phyloP scores from a whole-genome alignment of 164 flowering plant genomes.

The Liquidambar formosana region DNA sequence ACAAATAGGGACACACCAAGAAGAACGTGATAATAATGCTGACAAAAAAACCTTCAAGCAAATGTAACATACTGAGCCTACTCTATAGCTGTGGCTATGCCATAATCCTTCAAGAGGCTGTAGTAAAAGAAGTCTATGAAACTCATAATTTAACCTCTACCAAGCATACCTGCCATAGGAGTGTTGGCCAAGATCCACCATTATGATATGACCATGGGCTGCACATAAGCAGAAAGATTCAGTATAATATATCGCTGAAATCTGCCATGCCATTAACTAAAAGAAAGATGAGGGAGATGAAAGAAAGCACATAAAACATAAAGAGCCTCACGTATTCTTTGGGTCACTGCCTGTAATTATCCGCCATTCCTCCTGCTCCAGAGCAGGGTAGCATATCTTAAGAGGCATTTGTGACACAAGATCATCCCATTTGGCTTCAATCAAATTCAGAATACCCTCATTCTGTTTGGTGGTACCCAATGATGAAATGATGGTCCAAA shows the following conservation, averaged over 20 bases:
- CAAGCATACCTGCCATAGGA: constrained; percentile 54
- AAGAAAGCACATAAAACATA: background rate
- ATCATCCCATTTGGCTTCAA: constrained; percentile 67
- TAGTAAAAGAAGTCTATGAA: background rate
- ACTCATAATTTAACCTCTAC: background rate
- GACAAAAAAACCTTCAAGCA: background rate
- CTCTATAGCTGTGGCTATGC: background rate
- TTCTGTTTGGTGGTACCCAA: constrained; percentile 42
- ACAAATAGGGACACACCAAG: background rate
- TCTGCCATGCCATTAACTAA: background rate
- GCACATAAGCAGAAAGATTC: constrained; percentile 18
- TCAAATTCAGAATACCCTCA: constrained; percentile 36
- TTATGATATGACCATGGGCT: constrained; percentile 70
- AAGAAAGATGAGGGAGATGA: background rate
- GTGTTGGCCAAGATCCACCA: constrained; percentile 76
- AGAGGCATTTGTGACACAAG: constrained; percentile 60
- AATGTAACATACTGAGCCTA: background rate
- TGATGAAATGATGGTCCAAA: constrained; percentile 46
- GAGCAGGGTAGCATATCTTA: constrained; percentile 59
- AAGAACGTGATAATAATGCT: background rate
- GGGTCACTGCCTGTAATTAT: constrained; percentile 63
- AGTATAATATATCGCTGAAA: background rate
- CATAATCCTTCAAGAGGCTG: background rate
- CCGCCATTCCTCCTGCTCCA: constrained; percentile 62
- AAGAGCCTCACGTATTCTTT: constrained; percentile 51